Evolutionary conservation across 2,329 filamentous ascomycete species (phyloP), one percentile per base, ranked within the genome.

Genomic region (Colletotrichum tropicicola): DNA sequence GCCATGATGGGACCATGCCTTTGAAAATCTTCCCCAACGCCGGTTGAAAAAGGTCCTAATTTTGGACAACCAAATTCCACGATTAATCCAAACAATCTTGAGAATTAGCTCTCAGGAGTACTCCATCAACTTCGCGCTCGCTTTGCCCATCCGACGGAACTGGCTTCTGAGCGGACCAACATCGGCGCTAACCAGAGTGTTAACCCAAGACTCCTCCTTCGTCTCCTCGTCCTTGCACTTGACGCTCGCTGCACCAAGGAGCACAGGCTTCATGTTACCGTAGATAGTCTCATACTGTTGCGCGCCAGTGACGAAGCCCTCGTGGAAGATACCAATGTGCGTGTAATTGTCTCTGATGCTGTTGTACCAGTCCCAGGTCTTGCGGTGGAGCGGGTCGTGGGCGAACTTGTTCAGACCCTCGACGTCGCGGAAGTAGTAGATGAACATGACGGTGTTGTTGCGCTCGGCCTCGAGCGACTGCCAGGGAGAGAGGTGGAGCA

Each of bases 291-390:
- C 86, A 73, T 83, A 86, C 8, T 75, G 74, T 4, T 79, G 77
- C 3, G 74, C 72, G 1, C 79, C 78, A 5, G 82, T 80, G 25
- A 78, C 73, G 67, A 83, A 87, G 0, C 81, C 79, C 78, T 89
- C 86, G 70, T 89, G 86, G 65, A 78, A 87, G 67, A 88, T 82
- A 5, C 79, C 79, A 23, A 88, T 69, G 66, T 85, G 77, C 25
- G 70, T 68, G 41, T 75, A 66, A 25, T 78, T 70, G 45, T 70
- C 72, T 53, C 70, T 72, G 57, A 79, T 77, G 72, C 43, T 17
- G 44, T 58, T 63, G 37, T 80, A 85, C 80, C 81, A 87, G 48
- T 83, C 78, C 85, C 83, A 85, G 0, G 73, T 80, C 37, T 78
- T 72, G 12, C 80, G 78, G 69, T 89, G 87, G 8, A 81, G 59